Conservation (phyloP, 2,329 filamentous ascomycete genomes). For the Penicillium concentricum region DNA sequence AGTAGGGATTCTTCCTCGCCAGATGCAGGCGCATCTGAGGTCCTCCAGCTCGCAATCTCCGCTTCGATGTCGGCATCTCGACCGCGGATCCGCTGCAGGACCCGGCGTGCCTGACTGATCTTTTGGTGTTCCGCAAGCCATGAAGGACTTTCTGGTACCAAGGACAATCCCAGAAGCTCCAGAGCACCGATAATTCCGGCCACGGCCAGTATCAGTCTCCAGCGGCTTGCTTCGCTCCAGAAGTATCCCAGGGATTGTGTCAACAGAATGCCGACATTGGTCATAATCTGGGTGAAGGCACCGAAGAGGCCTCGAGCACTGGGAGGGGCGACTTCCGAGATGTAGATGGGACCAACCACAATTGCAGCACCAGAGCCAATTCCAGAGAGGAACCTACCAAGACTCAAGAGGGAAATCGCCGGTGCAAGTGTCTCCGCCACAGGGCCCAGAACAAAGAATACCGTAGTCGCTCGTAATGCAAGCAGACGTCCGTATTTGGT, state of each 20-base stretch:
- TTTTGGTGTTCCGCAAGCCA: constrained; percentile 74
- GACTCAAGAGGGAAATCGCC: constrained; percentile 64
- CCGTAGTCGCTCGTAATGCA: constrained; percentile 73
- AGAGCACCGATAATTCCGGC: constrained; percentile 67
- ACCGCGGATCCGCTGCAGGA: constrained; percentile 75
- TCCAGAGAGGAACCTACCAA: constrained; percentile 78
- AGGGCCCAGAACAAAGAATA: constrained; percentile 75
- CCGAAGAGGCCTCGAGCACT: constrained; percentile 75
- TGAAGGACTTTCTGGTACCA: constrained; percentile 83
- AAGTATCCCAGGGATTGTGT: constrained; percentile 87
- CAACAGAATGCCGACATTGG: constrained; percentile 83
- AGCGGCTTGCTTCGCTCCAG: constrained; percentile 72
- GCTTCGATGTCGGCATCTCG: constrained; percentile 65
- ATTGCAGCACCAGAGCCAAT: constrained; percentile 84
- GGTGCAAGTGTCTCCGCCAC: constrained; percentile 70
- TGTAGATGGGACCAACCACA: constrained; percentile 91
- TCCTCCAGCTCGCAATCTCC: constrained; percentile 65
- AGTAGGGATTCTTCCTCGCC: constrained; percentile 73
- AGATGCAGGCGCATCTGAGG: constrained; percentile 26
- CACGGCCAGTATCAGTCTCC: constrained; percentile 77
- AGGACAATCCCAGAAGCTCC: constrained; percentile 68
- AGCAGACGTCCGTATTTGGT: constrained; percentile 72
- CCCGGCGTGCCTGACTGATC: constrained; percentile 60
- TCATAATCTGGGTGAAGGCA: constrained; percentile 82
- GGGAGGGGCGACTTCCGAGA: constrained; percentile 83